Evolutionary conservation across 2,329 filamentous ascomycete genomes (phyloP).

Genomic region (Ophioceras dolichostomum): DNA sequence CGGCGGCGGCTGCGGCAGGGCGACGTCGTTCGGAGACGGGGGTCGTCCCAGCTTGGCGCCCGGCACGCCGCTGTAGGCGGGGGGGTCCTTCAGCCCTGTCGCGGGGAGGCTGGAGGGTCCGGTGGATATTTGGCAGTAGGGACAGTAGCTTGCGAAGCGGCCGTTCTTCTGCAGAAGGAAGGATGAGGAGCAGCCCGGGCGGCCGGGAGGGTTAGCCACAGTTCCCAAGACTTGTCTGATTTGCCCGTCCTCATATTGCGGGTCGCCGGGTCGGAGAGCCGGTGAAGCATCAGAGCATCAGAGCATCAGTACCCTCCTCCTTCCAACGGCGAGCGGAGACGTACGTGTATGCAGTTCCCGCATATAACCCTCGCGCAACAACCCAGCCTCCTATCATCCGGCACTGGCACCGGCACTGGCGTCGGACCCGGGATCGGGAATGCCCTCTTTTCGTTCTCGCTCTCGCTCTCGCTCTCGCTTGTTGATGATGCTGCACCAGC

Average conservation of each 20-base stretch:
- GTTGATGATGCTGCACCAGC: no score
- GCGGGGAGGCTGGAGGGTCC: constrained; percentile 41
- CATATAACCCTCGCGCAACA: constrained; percentile 66
- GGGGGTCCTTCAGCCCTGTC: constrained; percentile 56
- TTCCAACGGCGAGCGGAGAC: constrained; percentile 12
- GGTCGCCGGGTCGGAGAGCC: no score
- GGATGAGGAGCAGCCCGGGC: no score
- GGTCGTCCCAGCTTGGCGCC: constrained; percentile 28
- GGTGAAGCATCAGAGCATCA: no score
- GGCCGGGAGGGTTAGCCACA: no score
- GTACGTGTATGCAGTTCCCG: constrained; percentile 52
- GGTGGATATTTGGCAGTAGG: constrained; percentile 65
- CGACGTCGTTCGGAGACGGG: constrained; percentile 22
- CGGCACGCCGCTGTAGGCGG: constrained; percentile 40
- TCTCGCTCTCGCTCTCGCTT: constrained; percentile 24
- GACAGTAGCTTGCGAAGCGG: constrained; percentile 55
- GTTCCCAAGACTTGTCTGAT: no score
- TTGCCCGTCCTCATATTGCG: no score
- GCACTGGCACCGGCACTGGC: no score
- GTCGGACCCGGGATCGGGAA: no score
- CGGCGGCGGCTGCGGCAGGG: constrained; percentile 4
- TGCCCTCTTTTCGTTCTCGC: constrained; percentile 50
- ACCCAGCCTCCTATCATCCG: constrained; percentile 46
- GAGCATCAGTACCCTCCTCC: no score
- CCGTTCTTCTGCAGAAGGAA: constrained; percentile 53